Conservation (phyloP, 208 protist genomes). For the Leishmania arabica region DNA sequence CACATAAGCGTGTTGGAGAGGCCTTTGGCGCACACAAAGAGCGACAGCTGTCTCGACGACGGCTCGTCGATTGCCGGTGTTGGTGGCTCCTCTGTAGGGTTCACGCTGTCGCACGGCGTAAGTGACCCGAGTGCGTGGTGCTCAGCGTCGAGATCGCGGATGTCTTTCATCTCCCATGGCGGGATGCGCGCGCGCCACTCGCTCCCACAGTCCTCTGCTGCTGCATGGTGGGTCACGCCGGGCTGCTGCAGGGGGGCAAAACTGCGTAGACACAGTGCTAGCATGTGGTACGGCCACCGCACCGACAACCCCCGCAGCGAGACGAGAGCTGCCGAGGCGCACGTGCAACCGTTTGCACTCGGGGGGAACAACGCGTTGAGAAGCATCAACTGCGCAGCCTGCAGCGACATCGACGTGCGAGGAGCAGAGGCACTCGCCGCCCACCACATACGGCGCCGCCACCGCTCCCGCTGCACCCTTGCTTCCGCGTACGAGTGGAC, state of each 20-base stretch:
- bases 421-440: neutral
- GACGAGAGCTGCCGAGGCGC: neutral
- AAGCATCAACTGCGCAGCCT: neutral
- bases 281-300: neutral
- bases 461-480: neutral
- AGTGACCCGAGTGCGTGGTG: neutral
- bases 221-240: neutral
- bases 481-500: neutral
- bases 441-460: conserved; percentile 11
- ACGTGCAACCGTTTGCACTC: too few species aligned
- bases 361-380: neutral
- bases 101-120: neutral
- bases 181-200: neutral
- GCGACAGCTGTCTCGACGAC: neutral
- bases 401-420: neutral
- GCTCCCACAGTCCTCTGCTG: neutral
- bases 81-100: neutral
- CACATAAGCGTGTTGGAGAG: conserved; percentile 8
- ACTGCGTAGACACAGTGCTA: neutral
- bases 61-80: neutral
- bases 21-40: neutral
- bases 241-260: neutral
- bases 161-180: neutral
- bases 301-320: neutral
- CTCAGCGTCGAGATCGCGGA: neutral